These are phyloP conservation scores for Sutorius eximius DNA, from an alignment of 1,284 basidiomycete genomes.

Conservation along the genomic window DNA sequence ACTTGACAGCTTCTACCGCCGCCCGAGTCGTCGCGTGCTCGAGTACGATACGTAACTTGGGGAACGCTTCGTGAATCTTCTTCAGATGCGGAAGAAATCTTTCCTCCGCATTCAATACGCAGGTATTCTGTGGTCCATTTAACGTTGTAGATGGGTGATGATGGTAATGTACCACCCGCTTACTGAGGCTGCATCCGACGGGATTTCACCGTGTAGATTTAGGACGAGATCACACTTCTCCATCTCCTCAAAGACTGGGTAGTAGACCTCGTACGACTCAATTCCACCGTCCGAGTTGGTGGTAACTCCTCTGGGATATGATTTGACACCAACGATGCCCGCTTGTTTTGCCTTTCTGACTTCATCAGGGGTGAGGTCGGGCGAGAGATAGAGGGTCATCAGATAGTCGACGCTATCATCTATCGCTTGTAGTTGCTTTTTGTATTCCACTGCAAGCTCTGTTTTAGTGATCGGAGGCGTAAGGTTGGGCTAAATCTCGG, in stretches of 20 bases:
- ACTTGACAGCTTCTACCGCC: conserved; percentile 89
- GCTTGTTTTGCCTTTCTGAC: conserved; percentile 84
- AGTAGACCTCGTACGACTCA: conserved; percentile 94
- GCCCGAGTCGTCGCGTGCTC: conserved; percentile 98
- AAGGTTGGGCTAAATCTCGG: conserved; percentile 78
- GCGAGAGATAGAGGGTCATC: conserved; percentile 95
- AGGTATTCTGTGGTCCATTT: conserved; percentile 66
- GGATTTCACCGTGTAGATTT: conserved; percentile 97
- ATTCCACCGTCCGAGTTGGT: conserved; percentile 98
- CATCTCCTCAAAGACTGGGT: conserved; percentile 95
- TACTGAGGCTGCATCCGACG: conserved; percentile 81
- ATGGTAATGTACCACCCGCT: conserved; percentile 28
- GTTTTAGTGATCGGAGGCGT: conserved; percentile 90
- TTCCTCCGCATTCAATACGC: conserved; percentile 92
- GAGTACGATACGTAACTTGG: conserved; percentile 92
- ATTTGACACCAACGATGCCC: conserved; percentile 96
- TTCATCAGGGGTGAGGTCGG: conserved; percentile 88
- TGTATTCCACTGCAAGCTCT: conserved; percentile 82
- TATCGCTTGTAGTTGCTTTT: conserved; percentile 70
- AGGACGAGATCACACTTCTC: conserved; percentile 91
- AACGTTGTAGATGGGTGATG: conserved; percentile 5
- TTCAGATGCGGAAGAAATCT: conserved; percentile 88
- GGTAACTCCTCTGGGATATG: conserved; percentile 96
- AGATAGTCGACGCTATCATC: conserved; percentile 84
- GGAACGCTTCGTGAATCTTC: conserved; percentile 84